phyloP scores from a whole-genome alignment of 2,329 filamentous ascomycete species.

The Paraphoma chrysanthemicola region DNA sequence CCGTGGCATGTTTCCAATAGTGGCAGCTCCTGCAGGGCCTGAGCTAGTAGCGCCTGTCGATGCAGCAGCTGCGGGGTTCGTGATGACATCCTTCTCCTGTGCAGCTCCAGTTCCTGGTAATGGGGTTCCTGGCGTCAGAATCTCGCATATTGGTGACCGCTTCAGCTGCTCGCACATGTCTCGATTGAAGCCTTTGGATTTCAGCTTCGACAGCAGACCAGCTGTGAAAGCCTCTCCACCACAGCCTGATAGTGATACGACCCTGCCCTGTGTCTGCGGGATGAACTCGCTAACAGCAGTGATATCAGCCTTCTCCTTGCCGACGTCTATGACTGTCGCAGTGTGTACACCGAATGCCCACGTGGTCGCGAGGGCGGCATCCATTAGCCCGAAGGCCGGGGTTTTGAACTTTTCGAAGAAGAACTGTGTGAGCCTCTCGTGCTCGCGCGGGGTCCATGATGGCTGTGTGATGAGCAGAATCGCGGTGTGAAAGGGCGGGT shows the following conservation, averaged over 20 bases:
- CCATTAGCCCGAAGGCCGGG: constrained; percentile 87
- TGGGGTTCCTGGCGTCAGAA: constrained; percentile 62
- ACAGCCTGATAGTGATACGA: constrained; percentile 69
- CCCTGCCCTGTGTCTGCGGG: constrained; percentile 71
- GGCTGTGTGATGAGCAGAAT: constrained; percentile 90
- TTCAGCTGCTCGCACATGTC: constrained; percentile 73
- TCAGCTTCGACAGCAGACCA: constrained; percentile 72
- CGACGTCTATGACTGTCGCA: constrained; percentile 89
- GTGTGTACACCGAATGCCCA: constrained; percentile 82
- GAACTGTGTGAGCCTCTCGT: constrained; percentile 88
- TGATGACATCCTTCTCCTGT: constrained; percentile 44
- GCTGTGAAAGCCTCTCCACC: constrained; percentile 89
- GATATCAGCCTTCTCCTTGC: constrained; percentile 89
- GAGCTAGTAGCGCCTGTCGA: constrained; percentile 61
- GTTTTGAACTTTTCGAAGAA: constrained; percentile 98
- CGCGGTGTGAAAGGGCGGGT: constrained; percentile 91
- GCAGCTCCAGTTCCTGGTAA: constrained; percentile 59
- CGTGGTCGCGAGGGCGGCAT: constrained; percentile 82
- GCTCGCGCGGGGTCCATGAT: constrained; percentile 86
- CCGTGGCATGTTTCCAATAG: constrained; percentile 55
- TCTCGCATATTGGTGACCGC: constrained; percentile 67
- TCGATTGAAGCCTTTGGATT: constrained; percentile 61
- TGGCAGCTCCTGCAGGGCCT: constrained; percentile 51
- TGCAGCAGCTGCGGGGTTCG: constrained; percentile 63
- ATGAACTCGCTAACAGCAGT: constrained; percentile 86